phyloP scores from a whole-genome alignment of 2,329 filamentous ascomycete species.

The Fusarium sp. region DNA sequence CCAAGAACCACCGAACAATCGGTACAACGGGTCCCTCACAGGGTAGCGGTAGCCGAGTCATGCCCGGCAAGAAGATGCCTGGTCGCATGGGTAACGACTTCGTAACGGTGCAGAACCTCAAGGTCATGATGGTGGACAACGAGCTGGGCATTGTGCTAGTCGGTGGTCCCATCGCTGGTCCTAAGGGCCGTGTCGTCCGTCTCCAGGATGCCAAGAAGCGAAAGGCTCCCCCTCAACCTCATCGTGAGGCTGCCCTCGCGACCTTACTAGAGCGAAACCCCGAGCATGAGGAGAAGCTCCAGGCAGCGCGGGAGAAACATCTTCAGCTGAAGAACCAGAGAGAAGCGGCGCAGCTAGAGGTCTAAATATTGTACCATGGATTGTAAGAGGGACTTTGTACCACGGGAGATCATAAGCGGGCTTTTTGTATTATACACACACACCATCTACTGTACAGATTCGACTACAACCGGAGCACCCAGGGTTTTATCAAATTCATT shows the following conservation, averaged over 20 bases:
- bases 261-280: constrained; percentile 63
- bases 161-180: constrained; percentile 87
- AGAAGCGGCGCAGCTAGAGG: constrained; percentile 48
- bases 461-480: constrained; percentile 48
- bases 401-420: constrained; percentile 51
- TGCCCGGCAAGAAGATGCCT: constrained; percentile 98
- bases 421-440: constrained; percentile 59
- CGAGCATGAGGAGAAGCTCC: constrained; percentile 61
- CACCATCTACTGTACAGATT: constrained; percentile 52
- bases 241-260: constrained; percentile 63
- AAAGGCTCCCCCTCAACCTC: constrained; percentile 66
- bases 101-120: constrained; percentile 92
- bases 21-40: constrained; percentile 92
- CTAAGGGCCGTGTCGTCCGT: constrained; percentile 87
- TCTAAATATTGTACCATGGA: constrained; percentile 36
- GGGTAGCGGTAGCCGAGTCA: constrained; percentile 90
- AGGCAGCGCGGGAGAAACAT: constrained; percentile 66
- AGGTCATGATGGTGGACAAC: constrained; percentile 88
- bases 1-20: constrained; percentile 91
- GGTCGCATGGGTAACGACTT: constrained; percentile 93
- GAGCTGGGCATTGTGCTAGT: constrained; percentile 91
- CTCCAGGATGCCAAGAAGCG: constrained; percentile 95
- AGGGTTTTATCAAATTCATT: constrained; percentile 41
- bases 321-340: constrained; percentile 68
- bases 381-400: constrained; percentile 50